Conservation (phyloP, 1,284 basidiomycete species). For the Trametes versicolor region DNA sequence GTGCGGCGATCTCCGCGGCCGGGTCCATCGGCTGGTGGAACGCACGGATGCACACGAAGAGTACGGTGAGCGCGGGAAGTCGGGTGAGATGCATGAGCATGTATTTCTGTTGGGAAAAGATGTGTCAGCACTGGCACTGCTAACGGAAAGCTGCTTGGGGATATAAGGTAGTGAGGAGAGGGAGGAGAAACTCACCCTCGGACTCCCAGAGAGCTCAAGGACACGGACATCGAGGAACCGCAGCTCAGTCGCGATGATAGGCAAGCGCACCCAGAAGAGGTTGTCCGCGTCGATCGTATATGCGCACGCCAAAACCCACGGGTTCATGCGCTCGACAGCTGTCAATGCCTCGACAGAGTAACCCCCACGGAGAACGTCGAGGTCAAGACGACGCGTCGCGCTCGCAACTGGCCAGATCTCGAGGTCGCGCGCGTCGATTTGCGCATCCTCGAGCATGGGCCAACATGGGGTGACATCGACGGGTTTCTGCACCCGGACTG, state of each 20-base stretch:
- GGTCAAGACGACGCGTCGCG: slow-evolving; percentile 25
- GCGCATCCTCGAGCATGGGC: slow-evolving; percentile 18
- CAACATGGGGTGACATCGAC: slow-evolving; percentile 13
- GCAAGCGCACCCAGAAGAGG: slow-evolving; percentile 24
- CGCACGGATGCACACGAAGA: slow-evolving; percentile 28
- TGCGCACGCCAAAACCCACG: slow-evolving; percentile 22
- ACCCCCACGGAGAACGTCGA: slow-evolving; percentile 19
- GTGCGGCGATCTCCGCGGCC: slow-evolving; percentile 16
- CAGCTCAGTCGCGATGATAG: slow-evolving; percentile 17
- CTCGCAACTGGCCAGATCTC: slow-evolving; percentile 23
- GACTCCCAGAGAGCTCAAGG: slow-evolving; percentile 20
- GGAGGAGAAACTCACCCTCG: slow-evolving; percentile 13
- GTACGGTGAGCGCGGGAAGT: slow-evolving; percentile 12
- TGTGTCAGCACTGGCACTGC: not conserved
- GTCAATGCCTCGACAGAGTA: slow-evolving; percentile 18
- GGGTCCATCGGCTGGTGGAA: slow-evolving; percentile 17
- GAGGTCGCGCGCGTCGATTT: slow-evolving; percentile 27
- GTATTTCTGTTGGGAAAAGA: slow-evolving; percentile 10
- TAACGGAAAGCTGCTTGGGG: too few relatives aligned
- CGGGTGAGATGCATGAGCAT: slow-evolving; percentile 23
- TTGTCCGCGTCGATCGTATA: slow-evolving; percentile 24
- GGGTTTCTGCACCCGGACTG: not conserved
- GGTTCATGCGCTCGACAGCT: slow-evolving; percentile 17
- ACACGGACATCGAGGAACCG: slow-evolving; percentile 25
- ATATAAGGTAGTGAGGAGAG: not conserved